Conservation (phyloP, 805 yeast species). For the Suhomyces prunicola region DNA sequence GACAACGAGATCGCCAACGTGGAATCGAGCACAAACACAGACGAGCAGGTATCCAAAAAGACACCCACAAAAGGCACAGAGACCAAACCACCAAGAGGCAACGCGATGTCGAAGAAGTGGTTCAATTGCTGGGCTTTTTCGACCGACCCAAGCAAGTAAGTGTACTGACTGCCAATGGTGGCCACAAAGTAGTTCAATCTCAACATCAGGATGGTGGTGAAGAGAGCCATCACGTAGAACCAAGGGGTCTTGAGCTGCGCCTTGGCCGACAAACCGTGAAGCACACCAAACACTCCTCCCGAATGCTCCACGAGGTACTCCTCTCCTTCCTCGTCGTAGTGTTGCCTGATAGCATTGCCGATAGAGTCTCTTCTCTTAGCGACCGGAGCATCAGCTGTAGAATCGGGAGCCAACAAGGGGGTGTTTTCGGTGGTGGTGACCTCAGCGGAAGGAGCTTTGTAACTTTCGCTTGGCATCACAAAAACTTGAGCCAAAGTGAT, state of each 20-base stretch:
- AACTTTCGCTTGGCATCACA: conserved; percentile 51
- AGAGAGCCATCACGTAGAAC: conserved; percentile 48
- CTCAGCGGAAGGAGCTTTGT: conserved; percentile 35
- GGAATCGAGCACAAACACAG: conserved; percentile 40
- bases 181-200: conserved; percentile 59
- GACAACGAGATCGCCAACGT: conserved; percentile 41
- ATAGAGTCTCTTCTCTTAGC: conserved; percentile 47
- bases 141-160: conserved; percentile 41
- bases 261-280: conserved; percentile 50
- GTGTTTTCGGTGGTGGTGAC: conserved; percentile 38
- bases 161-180: conserved; percentile 54
- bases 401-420: conserved; percentile 43
- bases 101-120: conserved; percentile 48
- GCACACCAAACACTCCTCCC: conserved; percentile 50
- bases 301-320: conserved; percentile 31
- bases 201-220: conserved; percentile 56
- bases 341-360: conserved; percentile 55
- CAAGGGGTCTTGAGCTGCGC: conserved; percentile 51
- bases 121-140: conserved; percentile 40
- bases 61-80: conserved; percentile 54
- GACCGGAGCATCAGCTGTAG: neutral
- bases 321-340: conserved; percentile 51
- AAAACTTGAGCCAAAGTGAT: conserved; percentile 44
- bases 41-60: conserved; percentile 47
- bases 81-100: conserved; percentile 55